A percentile compares a stretch with the other conserved stretches of the same genome.
These are phyloP conservation scores for Tremellales sp. DNA, from an alignment of 1,284 basidiomycete species.

Conservation along the genomic window DNA sequence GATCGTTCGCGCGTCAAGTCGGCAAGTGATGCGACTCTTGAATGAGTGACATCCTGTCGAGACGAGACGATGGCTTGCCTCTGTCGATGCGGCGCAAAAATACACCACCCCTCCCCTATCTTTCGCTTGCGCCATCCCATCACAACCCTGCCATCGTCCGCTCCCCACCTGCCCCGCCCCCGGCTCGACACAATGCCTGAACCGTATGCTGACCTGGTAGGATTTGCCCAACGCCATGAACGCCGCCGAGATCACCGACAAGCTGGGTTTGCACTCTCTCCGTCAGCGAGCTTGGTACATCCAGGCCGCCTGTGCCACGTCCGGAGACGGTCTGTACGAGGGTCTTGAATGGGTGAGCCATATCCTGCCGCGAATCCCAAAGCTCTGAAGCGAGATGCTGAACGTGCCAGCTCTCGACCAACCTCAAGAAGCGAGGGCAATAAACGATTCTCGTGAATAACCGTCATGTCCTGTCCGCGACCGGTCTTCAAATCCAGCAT, in stretches of 20 bases:
- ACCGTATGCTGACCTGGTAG: constrained; percentile 26
- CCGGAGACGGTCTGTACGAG: constrained; percentile 98
- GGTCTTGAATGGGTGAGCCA: constrained; percentile 80
- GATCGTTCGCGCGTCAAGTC: too few species aligned
- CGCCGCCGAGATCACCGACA: constrained; percentile 99
- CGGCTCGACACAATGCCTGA: too few species aligned
- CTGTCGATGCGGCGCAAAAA: too few species aligned
- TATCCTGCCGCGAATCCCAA: too few species aligned
- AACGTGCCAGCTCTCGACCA: constrained; percentile 44
- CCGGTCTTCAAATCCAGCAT: too few species aligned
- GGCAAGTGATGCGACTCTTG: too few species aligned
- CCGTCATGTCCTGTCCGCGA: background rate
- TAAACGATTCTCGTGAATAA: constrained; percentile 12
- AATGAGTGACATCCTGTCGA: too few species aligned
- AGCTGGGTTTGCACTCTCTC: constrained; percentile 95
- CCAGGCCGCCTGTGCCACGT: constrained; percentile 98
- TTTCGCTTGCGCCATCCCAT: too few species aligned
- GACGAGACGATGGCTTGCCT: too few species aligned
- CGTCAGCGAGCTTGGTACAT: constrained; percentile 99
- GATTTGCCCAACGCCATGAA: constrained; percentile 99
- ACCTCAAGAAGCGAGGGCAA: constrained; percentile 48
- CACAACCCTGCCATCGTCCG: background rate
- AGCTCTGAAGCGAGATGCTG: background rate
- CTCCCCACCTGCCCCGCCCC: background rate
- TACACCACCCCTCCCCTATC: too few species aligned